Conservation (phyloP, 805 yeast species). For the Sugiyamaella mastotermitis region DNA sequence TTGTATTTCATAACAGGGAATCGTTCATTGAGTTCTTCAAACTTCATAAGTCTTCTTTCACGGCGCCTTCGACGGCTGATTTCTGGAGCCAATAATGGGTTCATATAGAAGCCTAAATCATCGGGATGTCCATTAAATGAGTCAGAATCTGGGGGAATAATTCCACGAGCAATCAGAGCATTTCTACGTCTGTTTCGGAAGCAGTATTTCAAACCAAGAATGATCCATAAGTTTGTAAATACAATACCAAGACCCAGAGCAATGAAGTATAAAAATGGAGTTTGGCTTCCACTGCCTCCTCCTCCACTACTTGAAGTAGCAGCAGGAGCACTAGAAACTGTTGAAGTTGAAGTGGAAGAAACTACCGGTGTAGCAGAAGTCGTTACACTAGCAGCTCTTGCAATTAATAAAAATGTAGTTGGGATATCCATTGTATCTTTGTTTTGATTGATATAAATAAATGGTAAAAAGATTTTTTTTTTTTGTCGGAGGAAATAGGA, state of each 20-base stretch:
- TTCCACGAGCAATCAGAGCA: slow-evolving; percentile 13
- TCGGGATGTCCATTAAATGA: slow-evolving; percentile 8
- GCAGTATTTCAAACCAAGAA: slow-evolving; percentile 30
- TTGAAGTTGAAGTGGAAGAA: neutral
- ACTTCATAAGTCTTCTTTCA: slow-evolving; percentile 23
- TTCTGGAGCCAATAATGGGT: slow-evolving; percentile 16
- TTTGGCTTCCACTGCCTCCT: slow-evolving; percentile 7
- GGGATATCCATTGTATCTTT: no score
- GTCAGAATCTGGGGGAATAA: slow-evolving; percentile 8
- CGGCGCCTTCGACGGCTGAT: slow-evolving; percentile 17
- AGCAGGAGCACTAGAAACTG: slow-evolving; percentile 1
- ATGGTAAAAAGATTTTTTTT: no score
- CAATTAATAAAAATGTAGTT: no score
- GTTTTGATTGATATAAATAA: no score
- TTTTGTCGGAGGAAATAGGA: no score
- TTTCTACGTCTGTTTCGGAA: slow-evolving; percentile 23
- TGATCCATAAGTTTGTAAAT: slow-evolving; percentile 31
- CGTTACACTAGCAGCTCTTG: neutral
- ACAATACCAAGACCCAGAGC: slow-evolving; percentile 33
- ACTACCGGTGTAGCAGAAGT: neutral
- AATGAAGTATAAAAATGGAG: slow-evolving; percentile 31
- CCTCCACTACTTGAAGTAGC: neutral
- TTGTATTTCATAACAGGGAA: slow-evolving; percentile 29
- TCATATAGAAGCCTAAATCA: slow-evolving; percentile 14
- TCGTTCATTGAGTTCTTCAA: slow-evolving; percentile 25